Conservation (phyloP, 2,329 filamentous ascomycete genomes). For the Chaetomium olivaceum region DNA sequence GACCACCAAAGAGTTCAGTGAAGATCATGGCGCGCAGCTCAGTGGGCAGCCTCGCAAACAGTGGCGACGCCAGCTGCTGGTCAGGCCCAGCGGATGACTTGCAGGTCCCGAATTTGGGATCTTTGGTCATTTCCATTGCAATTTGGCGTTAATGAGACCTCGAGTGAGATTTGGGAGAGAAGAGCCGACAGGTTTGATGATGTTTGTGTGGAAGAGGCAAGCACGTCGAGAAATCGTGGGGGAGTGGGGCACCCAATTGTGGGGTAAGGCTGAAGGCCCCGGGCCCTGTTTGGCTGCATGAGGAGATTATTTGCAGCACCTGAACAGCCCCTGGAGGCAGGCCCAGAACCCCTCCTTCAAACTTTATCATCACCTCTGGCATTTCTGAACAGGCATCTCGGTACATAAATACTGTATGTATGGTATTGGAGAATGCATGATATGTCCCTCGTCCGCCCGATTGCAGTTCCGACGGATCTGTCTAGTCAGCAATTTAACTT, state of each 20-base stretch:
- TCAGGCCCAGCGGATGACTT: neutral
- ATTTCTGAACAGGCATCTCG: too few relatives aligned
- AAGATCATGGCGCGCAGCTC: constrained; percentile 25
- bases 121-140: neutral
- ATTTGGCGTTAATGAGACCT: neutral
- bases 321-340: too few relatives aligned
- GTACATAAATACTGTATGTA: too few relatives aligned
- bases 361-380: too few relatives aligned
- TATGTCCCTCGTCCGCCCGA: too few relatives aligned
- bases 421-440: too few relatives aligned
- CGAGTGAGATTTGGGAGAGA: neutral
- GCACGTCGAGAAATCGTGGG: neutral
- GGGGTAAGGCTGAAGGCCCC: too few relatives aligned
- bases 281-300: too few relatives aligned
- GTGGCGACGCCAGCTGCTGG: constrained; percentile 17
- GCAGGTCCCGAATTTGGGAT: neutral
- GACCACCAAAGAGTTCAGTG: constrained; percentile 21
- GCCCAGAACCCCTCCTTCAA: too few relatives aligned
- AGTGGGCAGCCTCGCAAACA: constrained; percentile 24
- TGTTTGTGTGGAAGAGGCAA: neutral
- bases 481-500: too few relatives aligned
- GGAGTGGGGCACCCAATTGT: neutral
- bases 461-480: too few relatives aligned
- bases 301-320: too few relatives aligned
- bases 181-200: neutral